Base-by-base conservation (phyloP, 176 grass and related monocot species). In the Bolboschoenus planiculmis region DNA sequence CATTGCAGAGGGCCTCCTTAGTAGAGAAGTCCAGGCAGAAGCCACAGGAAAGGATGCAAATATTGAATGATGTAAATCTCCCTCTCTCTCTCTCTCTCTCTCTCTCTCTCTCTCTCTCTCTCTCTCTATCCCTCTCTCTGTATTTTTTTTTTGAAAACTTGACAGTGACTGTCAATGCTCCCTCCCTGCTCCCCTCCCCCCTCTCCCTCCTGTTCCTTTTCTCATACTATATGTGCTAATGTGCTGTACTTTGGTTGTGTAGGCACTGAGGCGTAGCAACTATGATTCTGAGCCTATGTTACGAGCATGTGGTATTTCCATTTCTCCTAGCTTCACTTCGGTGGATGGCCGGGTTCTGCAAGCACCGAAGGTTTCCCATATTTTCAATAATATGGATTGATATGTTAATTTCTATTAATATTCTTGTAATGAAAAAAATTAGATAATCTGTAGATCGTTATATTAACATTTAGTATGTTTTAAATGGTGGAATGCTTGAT, bases 21-120 rank as follows among this genome's bases (percentile, higher is more conserved):
- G 92, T 98, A 8, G 92, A 98, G 62, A 98, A 98, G 29, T 98
- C 96, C 1, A 89, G 96, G 84, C 96, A 98, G 67, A 98, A 98
- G 37, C 96, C 96, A 1, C 89, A 78, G 21, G 96, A 98, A 82
- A 89, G 95, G 53, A 98, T 98, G 92, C 4, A 11, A 0, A 88
- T 91, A 30, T 53, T 98, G 10, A 87, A 68, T 64, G 92, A 92
- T 64, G 95, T 97, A 46, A 81, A 70, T 87, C 20, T 3, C 34
- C 15, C 1, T 23, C 57, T 0, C 71, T 46, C 4, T 1, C 58
- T 85, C 11, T 7, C 51, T 0, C 67, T 40, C 3, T 0, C 78
- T 84, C 11, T 9, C 43, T 86, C 15, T 2, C 29, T 9, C 0
- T 43, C 74, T 0, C 66, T 40, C 3, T 1, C 78, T 84, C 7